phyloP scores from a whole-genome alignment of 169 alveolate species.

The Theileria parva region DNA sequence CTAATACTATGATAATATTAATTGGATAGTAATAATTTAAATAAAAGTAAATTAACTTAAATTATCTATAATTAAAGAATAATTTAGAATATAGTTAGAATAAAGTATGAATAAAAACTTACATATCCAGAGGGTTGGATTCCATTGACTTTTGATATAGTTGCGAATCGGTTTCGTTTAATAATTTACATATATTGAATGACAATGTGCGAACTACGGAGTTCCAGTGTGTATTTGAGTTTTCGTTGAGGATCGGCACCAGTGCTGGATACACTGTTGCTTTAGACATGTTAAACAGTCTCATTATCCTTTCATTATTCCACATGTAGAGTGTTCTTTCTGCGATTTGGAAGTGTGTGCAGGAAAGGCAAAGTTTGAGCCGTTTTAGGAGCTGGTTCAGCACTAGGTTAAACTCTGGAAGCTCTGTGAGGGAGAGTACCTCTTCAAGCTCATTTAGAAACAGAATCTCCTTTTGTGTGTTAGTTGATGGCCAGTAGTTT shows the following conservation, averaged over 20 bases:
- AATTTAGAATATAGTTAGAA: neutral
- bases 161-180: slow-evolving; percentile 69
- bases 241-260: slow-evolving; percentile 65
- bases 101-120: neutral
- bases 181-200: slow-evolving; percentile 65
- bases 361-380: slow-evolving; percentile 70
- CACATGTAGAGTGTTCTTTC: slow-evolving; percentile 89
- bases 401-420: slow-evolving; percentile 80
- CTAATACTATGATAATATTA: neutral
- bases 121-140: neutral
- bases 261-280: slow-evolving; percentile 73
- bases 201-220: slow-evolving; percentile 68
- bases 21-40: neutral
- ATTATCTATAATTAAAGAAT: neutral
- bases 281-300: slow-evolving; percentile 78
- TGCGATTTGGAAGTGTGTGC: slow-evolving; percentile 87
- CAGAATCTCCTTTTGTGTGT: slow-evolving; percentile 91
- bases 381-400: slow-evolving; percentile 75
- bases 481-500: slow-evolving; percentile 96
- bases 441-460: slow-evolving; percentile 94
- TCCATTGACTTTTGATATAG: slow-evolving; percentile 44
- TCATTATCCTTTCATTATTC: slow-evolving; percentile 86
- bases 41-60: neutral
- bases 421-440: slow-evolving; percentile 84
- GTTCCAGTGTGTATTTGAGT: slow-evolving; percentile 75